Evolutionary conservation across 768 basidiomycete genomes (phyloP), one percentile per base, ranked within the genome.

Genomic region (Podaxis sp.): DNA sequence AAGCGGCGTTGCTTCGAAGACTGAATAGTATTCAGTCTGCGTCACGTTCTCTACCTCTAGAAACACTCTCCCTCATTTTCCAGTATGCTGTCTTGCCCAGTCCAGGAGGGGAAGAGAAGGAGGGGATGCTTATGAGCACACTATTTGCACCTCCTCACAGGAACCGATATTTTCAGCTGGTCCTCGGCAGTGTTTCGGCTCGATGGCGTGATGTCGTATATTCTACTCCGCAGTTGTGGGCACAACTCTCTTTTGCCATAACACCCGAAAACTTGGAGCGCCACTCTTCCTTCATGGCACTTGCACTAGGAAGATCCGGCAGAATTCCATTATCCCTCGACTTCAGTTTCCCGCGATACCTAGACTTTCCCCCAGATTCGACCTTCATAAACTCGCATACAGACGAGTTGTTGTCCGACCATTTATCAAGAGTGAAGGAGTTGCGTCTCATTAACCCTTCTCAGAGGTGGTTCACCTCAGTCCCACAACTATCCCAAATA

Each of bases 191-290:
- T 12, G 33, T 59, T n/a, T 59, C 57, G 0, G 5, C n/a, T 44
- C 30, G 8, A 5, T 59, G 57, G 57, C 57, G 46, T 33, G 17
- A 59, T 40, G 15, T 38, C 19, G 57, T 36, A 15, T 24, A 39
- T 26, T 59, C 57, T 26, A 59, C 46, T 11, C 57, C 57, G 4
- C 46, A 49, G 17, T n/a, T 59, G 11, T 59, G 57, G 57, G 26
- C 17, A 36, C 28, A 17, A n/a, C 46, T 49, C 11, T 59, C 57
- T 4, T 9, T 51, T 19, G 12, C 9, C 36, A 17, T 19, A n/a
- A n/a, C 13, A 17, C 5, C n/a, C 17, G n/a, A 6, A 6, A n/a
- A 3, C 17, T 19, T n/a, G 3, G n/a, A 44, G 15, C 42, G 42
- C 42, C 1, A 7, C 5, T 17, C 42, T 44, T 44, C 42, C 17